Evolutionary conservation across 768 basidiomycete species (phyloP).

Genomic region (Collybia sordida): DNA sequence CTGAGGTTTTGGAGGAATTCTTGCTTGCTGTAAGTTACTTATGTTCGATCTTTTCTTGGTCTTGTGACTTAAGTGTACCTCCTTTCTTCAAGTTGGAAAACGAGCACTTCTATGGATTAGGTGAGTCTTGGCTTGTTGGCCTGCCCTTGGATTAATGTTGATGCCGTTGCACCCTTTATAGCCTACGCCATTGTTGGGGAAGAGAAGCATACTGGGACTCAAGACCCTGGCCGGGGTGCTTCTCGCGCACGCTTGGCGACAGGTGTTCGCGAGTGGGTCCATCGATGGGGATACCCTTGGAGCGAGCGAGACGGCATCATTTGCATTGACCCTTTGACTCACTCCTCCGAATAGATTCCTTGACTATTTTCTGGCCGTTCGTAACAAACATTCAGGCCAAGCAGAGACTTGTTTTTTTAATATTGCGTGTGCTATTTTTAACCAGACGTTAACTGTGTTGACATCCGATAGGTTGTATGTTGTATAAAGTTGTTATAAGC

Average conservation of each 20-base stretch:
- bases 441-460: too few species aligned
- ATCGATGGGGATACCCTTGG: constrained; percentile 96
- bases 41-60: neutral
- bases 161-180: constrained; percentile 21
- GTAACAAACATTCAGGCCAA: too few species aligned
- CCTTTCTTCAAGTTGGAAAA: constrained; percentile 62
- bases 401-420: too few species aligned
- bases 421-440: too few species aligned
- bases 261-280: constrained; percentile 88
- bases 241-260: constrained; percentile 82
- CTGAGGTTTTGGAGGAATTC: constrained; percentile 88
- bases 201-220: constrained; percentile 94
- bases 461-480: too few species aligned
- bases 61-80: constrained; percentile 1
- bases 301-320: constrained; percentile 88
- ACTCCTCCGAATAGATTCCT: constrained; percentile 42
- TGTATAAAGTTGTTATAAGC: too few species aligned
- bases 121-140: constrained; percentile 36
- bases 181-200: constrained; percentile 93
- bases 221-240: constrained; percentile 78
- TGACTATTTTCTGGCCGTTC: too few species aligned
- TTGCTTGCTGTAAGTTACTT: constrained; percentile 70
- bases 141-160: neutral
- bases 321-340: constrained; percentile 84
- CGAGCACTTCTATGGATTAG: constrained; percentile 85